phyloP scores from a whole-genome alignment of 139 green algal species.

The Coelastrella sp. region DNA sequence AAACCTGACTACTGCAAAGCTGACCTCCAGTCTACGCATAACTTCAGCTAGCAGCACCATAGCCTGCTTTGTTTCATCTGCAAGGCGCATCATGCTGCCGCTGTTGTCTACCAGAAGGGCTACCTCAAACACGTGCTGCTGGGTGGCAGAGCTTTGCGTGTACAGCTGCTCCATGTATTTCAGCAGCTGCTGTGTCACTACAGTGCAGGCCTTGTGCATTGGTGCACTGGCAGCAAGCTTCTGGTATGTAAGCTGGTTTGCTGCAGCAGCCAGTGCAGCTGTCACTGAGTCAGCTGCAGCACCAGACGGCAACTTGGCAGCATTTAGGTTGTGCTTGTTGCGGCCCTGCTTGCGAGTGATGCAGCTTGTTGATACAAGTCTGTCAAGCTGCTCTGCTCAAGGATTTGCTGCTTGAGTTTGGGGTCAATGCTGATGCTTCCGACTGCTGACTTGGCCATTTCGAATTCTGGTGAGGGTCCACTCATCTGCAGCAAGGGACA shows the following conservation, averaged over 20 bases:
- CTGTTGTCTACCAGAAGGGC: constrained; percentile 65
- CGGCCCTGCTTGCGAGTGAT: constrained; percentile 23
- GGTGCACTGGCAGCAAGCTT: constrained; percentile 30
- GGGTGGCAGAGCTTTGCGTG: neutral
- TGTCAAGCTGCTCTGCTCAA: constrained; percentile 35
- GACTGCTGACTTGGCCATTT: constrained; percentile 28
- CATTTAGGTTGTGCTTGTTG: neutral
- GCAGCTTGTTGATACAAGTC: constrained; percentile 48
- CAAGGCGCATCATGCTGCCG: constrained; percentile 57
- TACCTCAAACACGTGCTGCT: constrained; percentile 52
- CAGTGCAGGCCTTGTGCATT: constrained; percentile 36
- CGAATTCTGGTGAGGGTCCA: constrained; percentile 41
- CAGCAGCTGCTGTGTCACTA: constrained; percentile 35
- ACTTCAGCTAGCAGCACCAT: constrained; percentile 60
- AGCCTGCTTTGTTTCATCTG: constrained; percentile 48
- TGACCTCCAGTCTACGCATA: constrained; percentile 50
- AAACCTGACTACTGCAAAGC: constrained; percentile 60
- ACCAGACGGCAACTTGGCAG: neutral
- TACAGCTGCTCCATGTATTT: constrained; percentile 44
- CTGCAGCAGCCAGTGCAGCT: neutral
- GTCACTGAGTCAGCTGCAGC: neutral
- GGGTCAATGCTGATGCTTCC: constrained; percentile 43
- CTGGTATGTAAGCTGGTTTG: constrained; percentile 44
- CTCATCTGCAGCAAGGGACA: constrained; percentile 37
- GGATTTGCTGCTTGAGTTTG: constrained; percentile 42